Evolutionary conservation across 331 rosid genomes (phyloP).

Genomic region (Saraca asoca): DNA sequence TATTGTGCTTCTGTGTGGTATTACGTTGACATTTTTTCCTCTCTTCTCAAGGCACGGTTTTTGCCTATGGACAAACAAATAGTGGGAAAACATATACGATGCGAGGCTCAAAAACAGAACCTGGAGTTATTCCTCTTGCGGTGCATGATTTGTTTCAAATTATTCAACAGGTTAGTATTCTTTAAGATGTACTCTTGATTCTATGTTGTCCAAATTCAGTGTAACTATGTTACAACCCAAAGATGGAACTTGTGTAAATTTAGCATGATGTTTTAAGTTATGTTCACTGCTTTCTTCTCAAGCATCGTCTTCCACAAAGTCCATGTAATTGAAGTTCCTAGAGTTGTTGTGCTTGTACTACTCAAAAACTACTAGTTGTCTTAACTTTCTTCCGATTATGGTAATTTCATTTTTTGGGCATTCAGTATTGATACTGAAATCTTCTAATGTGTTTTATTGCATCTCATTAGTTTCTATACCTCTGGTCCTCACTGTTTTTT

Average conservation of each 20-base stretch:
- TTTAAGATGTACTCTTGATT: background rate
- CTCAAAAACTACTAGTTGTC: slow-evolving; percentile 6
- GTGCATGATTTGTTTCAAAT: slow-evolving; percentile 64
- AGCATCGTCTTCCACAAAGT: background rate
- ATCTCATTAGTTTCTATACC: background rate
- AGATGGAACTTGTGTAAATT: background rate
- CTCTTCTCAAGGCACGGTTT: slow-evolving; percentile 68
- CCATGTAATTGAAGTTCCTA: slow-evolving; percentile 8
- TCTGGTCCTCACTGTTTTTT: slow-evolving; percentile 1
- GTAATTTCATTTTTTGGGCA: slow-evolving; percentile 19
- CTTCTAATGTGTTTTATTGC: slow-evolving; percentile 4
- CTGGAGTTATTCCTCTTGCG: slow-evolving; percentile 86
- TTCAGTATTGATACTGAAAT: slow-evolving; percentile 22
- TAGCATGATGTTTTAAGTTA: background rate
- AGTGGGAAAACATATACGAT: slow-evolving; percentile 94
- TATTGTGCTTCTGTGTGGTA: background rate
- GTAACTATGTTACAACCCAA: slow-evolving; percentile 4
- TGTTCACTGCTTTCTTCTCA: background rate
- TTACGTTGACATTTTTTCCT: background rate
- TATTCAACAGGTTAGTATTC: slow-evolving; percentile 59
- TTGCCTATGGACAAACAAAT: slow-evolving; percentile 95
- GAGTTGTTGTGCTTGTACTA: slow-evolving; percentile 1
- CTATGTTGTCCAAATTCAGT: background rate
- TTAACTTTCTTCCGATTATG: slow-evolving; percentile 5
- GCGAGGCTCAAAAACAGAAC: slow-evolving; percentile 75